Conservation (phyloP, 306 rosid species). For the Vigna hirtella region DNA sequence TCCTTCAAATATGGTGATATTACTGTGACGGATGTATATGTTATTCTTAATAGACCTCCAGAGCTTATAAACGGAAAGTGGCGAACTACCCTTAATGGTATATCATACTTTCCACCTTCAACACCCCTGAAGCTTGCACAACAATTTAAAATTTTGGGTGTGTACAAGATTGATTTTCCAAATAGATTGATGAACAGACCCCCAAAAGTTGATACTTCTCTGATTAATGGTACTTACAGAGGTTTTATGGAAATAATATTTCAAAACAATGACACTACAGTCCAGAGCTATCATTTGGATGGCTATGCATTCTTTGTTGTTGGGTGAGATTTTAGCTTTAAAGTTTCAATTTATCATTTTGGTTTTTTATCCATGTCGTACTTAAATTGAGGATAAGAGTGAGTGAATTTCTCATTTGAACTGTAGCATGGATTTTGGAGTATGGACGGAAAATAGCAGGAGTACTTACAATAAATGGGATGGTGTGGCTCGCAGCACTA, state of each 20-base stretch:
- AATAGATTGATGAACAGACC: constrained; percentile 75
- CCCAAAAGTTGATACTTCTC: constrained; percentile 73
- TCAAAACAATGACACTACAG: constrained; percentile 81
- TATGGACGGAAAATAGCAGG: constrained; percentile 90
- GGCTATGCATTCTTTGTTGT: constrained; percentile 88
- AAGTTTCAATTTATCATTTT: not conserved
- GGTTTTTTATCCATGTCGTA: not conserved
- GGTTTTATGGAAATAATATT: constrained; percentile 90
- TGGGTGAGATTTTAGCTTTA: constrained; percentile 67
- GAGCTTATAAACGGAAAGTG: constrained; percentile 81
- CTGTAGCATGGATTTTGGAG: constrained; percentile 87
- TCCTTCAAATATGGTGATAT: constrained; percentile 81
- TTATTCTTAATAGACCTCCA: constrained; percentile 71
- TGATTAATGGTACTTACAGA: constrained; percentile 73
- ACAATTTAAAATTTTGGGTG: constrained; percentile 76
- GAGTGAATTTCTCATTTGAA: constrained; percentile 40
- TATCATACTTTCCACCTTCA: constrained; percentile 82
- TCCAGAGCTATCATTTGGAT: constrained; percentile 86
- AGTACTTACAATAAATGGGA: constrained; percentile 84
- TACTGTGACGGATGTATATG: constrained; percentile 73
- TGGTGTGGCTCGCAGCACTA: constrained; percentile 80
- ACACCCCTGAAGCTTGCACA: constrained; percentile 80
- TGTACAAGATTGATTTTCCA: constrained; percentile 85
- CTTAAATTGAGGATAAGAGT: constrained; percentile 26
- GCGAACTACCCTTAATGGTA: constrained; percentile 83